phyloP scores from a whole-genome alignment of 129 eudicot species.

The Arctium minus region DNA sequence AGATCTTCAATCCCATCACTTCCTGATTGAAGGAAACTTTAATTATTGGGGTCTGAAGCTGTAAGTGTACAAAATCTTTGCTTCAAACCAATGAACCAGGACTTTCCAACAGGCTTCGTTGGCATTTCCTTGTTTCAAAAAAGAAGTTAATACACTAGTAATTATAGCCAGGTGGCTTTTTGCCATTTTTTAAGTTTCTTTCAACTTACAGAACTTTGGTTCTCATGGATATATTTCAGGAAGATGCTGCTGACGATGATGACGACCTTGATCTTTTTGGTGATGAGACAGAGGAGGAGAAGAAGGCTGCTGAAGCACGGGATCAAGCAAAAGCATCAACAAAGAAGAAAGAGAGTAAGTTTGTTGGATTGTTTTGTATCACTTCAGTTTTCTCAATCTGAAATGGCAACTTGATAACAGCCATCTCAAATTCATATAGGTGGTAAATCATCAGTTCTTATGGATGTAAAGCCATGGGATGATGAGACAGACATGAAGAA shows the following conservation, averaged over 20 bases:
- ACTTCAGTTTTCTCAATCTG: neutral
- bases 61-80: neutral
- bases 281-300: conserved; percentile 93
- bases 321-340: conserved; percentile 76
- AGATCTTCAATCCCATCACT: neutral
- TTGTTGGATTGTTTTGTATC: neutral
- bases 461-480: conserved; percentile 45
- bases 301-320: conserved; percentile 92
- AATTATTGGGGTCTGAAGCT: neutral
- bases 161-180: neutral
- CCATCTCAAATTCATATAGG: conserved; percentile 36
- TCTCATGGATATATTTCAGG: conserved; percentile 35
- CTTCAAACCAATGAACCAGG: neutral
- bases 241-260: conserved; percentile 60
- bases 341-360: conserved; percentile 95
- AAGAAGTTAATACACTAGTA: no score
- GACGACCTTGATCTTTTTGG: conserved; percentile 97
- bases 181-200: neutral
- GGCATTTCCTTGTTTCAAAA: neutral
- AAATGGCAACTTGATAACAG: neutral
- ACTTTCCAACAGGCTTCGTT: neutral
- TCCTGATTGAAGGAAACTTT: no score
- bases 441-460: conserved; percentile 41
- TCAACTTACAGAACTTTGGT: neutral
- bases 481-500: conserved; percentile 47